Percentiles rank a stretch among this genome's conserved stretches.
These are phyloP conservation scores for Aaosphaeria arxii DNA, from an alignment of 2,329 filamentous ascomycete species.

Conservation along the genomic window DNA sequence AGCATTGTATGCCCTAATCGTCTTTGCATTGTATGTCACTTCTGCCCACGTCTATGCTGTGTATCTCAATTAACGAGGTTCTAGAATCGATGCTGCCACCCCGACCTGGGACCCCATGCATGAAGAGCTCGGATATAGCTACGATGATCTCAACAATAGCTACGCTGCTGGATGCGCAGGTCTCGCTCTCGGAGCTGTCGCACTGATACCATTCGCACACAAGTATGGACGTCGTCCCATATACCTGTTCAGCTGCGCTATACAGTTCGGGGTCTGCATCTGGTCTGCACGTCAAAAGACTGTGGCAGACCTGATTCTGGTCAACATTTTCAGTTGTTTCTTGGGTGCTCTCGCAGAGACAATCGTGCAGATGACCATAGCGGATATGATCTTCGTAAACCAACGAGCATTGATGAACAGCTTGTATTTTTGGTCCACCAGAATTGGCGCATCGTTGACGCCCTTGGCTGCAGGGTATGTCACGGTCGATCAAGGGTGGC, in stretches of 20 bases:
- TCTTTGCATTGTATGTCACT: conserved; percentile 43
- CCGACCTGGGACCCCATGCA: conserved; percentile 41
- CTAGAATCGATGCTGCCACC: too few relatives aligned
- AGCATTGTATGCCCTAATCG: conserved; percentile 42
- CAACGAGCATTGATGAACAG: conserved; percentile 48
- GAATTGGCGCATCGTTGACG: conserved; percentile 35
- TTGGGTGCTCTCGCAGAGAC: conserved; percentile 44
- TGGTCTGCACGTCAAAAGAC: conserved; percentile 47
- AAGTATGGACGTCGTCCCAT: conserved; percentile 48
- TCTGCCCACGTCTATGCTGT: conserved; percentile 29
- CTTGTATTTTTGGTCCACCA: conserved; percentile 43
- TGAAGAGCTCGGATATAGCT: conserved; percentile 43
- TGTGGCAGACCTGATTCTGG: conserved; percentile 42
- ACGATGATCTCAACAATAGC: conserved; percentile 42
- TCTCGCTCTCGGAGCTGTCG: conserved; percentile 41
- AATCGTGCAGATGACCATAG: conserved; percentile 48
- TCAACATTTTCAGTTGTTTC: conserved; percentile 45
- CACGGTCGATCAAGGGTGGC: conserved; percentile 45
- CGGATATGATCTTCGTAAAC: conserved; percentile 50
- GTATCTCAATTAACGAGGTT: too few relatives aligned
- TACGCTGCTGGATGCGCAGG: conserved; percentile 45
- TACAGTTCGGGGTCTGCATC: conserved; percentile 37
- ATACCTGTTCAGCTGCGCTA: conserved; percentile 42
- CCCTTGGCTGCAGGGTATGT: conserved; percentile 43
- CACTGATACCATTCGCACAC: conserved; percentile 46